A percentile compares a stretch with the other conserved stretches of the same genome.
Conservation (phyloP, 805 yeast genomes). For the Yarrowia phangngaensis region DNA sequence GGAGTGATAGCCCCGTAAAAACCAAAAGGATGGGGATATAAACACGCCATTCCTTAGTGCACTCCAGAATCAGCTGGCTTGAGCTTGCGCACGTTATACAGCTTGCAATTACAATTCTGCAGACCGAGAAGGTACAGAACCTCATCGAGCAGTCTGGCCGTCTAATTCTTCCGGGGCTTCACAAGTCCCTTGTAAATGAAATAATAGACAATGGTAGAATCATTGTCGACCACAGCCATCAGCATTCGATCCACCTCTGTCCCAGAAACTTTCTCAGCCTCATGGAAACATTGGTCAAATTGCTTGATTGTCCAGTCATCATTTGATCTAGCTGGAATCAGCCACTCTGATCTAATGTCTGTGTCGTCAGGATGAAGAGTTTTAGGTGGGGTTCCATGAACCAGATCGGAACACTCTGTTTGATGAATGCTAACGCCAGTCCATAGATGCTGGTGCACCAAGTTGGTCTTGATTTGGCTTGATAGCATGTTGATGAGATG, state of each 20-base stretch:
- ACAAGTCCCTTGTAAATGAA: slow-evolving; percentile 42
- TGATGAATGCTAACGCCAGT: slow-evolving; percentile 32
- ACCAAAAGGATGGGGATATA: too few relatives aligned
- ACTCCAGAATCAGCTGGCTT: too few relatives aligned
- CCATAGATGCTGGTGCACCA: slow-evolving; percentile 43
- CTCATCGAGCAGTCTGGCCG: not conserved
- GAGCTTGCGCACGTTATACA: too few relatives aligned
- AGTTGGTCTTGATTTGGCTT: slow-evolving; percentile 35
- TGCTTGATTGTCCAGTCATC: slow-evolving; percentile 38
- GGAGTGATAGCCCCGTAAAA: too few relatives aligned
- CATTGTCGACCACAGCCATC: slow-evolving; percentile 45
- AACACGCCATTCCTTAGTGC: too few relatives aligned
- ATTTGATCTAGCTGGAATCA: slow-evolving; percentile 34
- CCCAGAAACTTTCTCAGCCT: slow-evolving; percentile 28
- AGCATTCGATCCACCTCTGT: slow-evolving; percentile 35
- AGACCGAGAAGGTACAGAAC: too few relatives aligned
- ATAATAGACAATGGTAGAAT: slow-evolving; percentile 45
- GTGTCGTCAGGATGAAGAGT: slow-evolving; percentile 34
- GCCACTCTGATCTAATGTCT: slow-evolving; percentile 31
- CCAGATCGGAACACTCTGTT: slow-evolving; percentile 15
- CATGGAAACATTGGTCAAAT: slow-evolving; percentile 39
- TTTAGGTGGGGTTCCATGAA: slow-evolving; percentile 39
- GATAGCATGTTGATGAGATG: slow-evolving; percentile 28
- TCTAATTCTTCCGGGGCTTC: slow-evolving; percentile 41
- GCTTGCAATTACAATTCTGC: too few relatives aligned